Percentiles rank a stretch among this genome's conserved stretches.
phyloP scores from a whole-genome alignment of 192 early-diverging fungal genomes.

The Backusella macrospora region DNA sequence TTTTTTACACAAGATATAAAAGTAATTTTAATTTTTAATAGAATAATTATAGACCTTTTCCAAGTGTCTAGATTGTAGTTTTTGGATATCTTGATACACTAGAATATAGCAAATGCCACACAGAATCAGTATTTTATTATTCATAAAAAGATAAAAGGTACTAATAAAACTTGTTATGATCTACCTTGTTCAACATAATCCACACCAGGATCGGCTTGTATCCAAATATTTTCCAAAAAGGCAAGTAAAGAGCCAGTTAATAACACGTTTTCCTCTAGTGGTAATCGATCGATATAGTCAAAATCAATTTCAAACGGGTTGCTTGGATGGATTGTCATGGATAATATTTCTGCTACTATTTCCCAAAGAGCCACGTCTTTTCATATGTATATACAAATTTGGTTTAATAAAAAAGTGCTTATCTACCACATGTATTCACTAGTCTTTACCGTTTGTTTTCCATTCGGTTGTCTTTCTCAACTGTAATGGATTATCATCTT shows the following conservation, averaged over 20 bases:
- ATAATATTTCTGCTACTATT: slow-evolving; percentile 17
- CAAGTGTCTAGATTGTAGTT: slow-evolving; percentile 10
- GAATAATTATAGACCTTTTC: slow-evolving; percentile 9
- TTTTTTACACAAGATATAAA: neutral
- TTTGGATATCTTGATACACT: slow-evolving; percentile 19
- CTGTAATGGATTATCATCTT: slow-evolving; percentile 12
- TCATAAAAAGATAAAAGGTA: neutral
- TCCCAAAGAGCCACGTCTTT: slow-evolving; percentile 18
- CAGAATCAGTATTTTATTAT: neutral
- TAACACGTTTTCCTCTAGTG: slow-evolving; percentile 5
- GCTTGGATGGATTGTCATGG: neutral
- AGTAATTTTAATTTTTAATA: neutral
- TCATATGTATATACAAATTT: neutral
- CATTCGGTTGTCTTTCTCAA: slow-evolving; percentile 13
- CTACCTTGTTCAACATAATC: slow-evolving; percentile 8
- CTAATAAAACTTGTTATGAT: neutral
- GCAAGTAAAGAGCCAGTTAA: neutral
- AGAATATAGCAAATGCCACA: neutral
- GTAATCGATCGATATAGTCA: slow-evolving; percentile 3
- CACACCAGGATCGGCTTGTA: slow-evolving; percentile 9
- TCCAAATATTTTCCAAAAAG: slow-evolving; percentile 15
- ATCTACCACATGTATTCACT: neutral
- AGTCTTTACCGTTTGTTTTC: neutral
- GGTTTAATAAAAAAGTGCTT: neutral
- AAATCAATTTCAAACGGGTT: slow-evolving; percentile 17